Base-by-base conservation (phyloP, 148 eudicot species). In the Pouteria glomerata region DNA sequence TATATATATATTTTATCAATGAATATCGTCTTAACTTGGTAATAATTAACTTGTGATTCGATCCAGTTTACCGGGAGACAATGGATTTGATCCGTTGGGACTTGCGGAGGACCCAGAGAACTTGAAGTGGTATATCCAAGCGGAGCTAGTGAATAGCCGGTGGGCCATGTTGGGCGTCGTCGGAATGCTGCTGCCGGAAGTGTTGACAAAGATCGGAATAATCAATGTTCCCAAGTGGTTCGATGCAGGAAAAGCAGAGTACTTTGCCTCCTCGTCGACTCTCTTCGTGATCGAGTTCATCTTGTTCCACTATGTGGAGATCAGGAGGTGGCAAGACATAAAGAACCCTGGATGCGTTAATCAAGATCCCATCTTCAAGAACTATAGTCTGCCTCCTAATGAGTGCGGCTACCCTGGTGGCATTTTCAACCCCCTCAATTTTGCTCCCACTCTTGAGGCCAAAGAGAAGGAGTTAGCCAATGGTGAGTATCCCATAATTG, bases 81-180 rank as follows among this genome's bases (percentile, higher is more conserved):
- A 95, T 42, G 99, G 99, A 15, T 95, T 95, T 31, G 99, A 95
- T 69, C 99, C 99, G n/a, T 69, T 95, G 76, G 97, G 71, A 13
- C 85, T 95, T 1, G 99, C 99, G 0, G 99, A 95, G 86, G 99
- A 95, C 90, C 96, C 99, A 0, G 97, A 92, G 69, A 90, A 88
- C 90, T 63, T 92, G 73, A 89, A 61, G 74, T 95, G 99, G 99
- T 95, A 63, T 74, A 84, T 95, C 61, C 97, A 95, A 59, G 99
- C 99, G 0, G 99, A 95, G 87, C 94, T 95, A 0, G 96, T 89
- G 37, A 95, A 95, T 47, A 78, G 97, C 16, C 76, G 99, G 47
- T 95, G 99, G 99, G 99, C 99, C 13, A 95, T 95, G 99, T 63
- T 95, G 47, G 99, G 99, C 0, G 97, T 95, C 0, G 90, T 90